Evolutionary conservation across 139 green algal genomes (phyloP).

Genomic region (Picochlorum sp.): DNA sequence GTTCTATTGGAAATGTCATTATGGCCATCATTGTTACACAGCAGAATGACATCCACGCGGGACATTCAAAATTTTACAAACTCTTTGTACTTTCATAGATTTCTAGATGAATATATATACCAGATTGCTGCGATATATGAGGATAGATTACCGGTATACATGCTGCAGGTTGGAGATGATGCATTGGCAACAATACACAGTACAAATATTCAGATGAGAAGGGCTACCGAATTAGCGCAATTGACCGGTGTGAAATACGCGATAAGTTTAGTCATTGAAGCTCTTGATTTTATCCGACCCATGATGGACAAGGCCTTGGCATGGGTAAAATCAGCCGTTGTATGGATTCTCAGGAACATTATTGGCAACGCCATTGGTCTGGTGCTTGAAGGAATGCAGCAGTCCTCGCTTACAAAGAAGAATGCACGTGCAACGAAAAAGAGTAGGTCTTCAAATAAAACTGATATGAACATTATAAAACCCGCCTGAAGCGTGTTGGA

Average conservation of each 20-base stretch:
- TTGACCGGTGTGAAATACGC: background rate
- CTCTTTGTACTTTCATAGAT: conserved; percentile 16
- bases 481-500: background rate
- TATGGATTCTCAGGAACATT: background rate
- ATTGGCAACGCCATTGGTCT: conserved; percentile 12
- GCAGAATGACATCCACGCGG: conserved; percentile 33
- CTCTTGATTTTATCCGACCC: background rate
- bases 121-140: conserved; percentile 42
- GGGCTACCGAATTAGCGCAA: background rate
- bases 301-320: background rate
- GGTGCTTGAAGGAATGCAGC: background rate
- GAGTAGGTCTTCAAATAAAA: background rate
- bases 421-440: background rate
- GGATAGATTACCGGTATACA: conserved; percentile 20
- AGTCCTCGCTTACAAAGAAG: background rate
- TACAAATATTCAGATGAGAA: background rate
- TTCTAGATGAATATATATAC: conserved; percentile 15
- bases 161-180: background rate
- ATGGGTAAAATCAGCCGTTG: background rate
- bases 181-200: background rate
- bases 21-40: conserved; percentile 38
- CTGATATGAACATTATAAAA: background rate
- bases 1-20: conserved; percentile 7
- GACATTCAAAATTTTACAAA: conserved; percentile 50
- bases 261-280: conserved; percentile 4